Percentiles rank a stretch among this genome's conserved stretches.
Conservation (phyloP, 768 basidiomycete genomes). For the Peribolospora kevripleyi region DNA sequence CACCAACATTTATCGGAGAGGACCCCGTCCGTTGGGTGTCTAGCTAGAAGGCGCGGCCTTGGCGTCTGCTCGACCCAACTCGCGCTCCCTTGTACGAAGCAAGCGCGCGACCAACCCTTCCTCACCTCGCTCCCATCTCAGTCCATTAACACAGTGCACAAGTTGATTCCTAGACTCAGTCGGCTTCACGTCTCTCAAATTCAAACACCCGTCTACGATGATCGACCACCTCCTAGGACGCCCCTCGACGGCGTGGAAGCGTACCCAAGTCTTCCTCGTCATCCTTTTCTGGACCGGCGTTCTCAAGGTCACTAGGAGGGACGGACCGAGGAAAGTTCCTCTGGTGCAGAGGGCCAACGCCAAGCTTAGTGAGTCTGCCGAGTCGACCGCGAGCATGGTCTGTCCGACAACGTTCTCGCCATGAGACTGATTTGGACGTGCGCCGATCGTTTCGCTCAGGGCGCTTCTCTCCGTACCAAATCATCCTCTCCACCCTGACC, state of each 20-base stretch:
- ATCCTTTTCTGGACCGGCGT: slow-evolving; percentile 78
- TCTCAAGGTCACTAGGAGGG: slow-evolving; percentile 37
- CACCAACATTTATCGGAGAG: too few species aligned
- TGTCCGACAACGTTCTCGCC: neutral
- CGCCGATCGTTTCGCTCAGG: slow-evolving; percentile 21
- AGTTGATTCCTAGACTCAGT: too few species aligned
- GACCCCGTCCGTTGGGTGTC: too few species aligned
- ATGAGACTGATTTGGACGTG: neutral
- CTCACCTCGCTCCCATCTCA: too few species aligned
- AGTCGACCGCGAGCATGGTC: neutral
- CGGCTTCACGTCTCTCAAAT: too few species aligned
- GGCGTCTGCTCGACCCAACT: too few species aligned
- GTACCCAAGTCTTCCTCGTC: slow-evolving; percentile 54
- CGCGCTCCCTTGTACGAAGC: too few species aligned
- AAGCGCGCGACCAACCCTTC: too few species aligned
- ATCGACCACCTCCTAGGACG: slow-evolving; percentile 79
- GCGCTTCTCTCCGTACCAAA: slow-evolving; percentile 87
- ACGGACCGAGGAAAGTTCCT: slow-evolving; percentile 36
- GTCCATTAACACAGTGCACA: too few species aligned
- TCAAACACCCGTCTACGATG: slow-evolving; percentile 27
- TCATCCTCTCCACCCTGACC: slow-evolving; percentile 65
- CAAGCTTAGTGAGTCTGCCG: slow-evolving; percentile 14
- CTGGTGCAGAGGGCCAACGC: slow-evolving; percentile 15
- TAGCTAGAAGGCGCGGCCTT: too few species aligned
- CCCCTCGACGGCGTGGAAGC: slow-evolving; percentile 69